Evolutionary conservation across 2,329 filamentous ascomycete species (phyloP).

Genomic region (Phyllosticta capitalensis): DNA sequence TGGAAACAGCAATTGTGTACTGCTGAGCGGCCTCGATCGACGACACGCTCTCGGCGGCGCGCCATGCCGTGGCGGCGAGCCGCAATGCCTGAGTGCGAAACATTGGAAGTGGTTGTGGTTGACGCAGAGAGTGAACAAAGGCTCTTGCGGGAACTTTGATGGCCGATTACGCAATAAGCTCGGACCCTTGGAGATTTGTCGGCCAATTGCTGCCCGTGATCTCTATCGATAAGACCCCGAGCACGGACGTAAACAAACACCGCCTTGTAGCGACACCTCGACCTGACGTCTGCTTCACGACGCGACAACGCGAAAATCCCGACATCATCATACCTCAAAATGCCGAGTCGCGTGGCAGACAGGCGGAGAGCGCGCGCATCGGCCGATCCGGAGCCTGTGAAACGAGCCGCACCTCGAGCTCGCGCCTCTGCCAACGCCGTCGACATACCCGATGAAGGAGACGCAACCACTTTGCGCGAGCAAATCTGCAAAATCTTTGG

Average conservation of each 20-base stretch:
- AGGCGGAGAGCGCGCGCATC: constrained; percentile 29
- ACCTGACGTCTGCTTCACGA: constrained; percentile 6
- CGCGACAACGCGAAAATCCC: constrained; percentile 6
- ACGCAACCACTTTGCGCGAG: constrained; percentile 59
- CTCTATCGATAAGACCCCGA: background rate
- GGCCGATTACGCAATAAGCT: constrained; percentile 8
- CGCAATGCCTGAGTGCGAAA: constrained; percentile 59
- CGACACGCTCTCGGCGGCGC: constrained; percentile 34
- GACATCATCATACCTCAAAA: constrained; percentile 17
- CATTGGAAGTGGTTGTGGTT: constrained; percentile 40
- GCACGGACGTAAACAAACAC: constrained; percentile 13
- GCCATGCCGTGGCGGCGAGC: constrained; percentile 55
- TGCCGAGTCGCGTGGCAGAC: constrained; percentile 38
- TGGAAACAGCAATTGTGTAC: constrained; percentile 63
- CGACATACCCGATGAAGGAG: constrained; percentile 60
- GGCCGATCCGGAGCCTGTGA: constrained; percentile 29
- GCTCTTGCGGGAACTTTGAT: constrained; percentile 3
- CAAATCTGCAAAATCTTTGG: constrained; percentile 54
- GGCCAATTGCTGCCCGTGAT: background rate
- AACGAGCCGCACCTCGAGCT: constrained; percentile 31
- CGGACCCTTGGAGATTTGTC: background rate
- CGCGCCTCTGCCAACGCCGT: constrained; percentile 31
- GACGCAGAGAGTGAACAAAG: background rate
- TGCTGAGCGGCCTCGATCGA: constrained; percentile 42
- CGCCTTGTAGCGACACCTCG: background rate